phyloP scores from a whole-genome alignment of 2,329 filamentous ascomycete genomes.

The Oidium heveae region DNA sequence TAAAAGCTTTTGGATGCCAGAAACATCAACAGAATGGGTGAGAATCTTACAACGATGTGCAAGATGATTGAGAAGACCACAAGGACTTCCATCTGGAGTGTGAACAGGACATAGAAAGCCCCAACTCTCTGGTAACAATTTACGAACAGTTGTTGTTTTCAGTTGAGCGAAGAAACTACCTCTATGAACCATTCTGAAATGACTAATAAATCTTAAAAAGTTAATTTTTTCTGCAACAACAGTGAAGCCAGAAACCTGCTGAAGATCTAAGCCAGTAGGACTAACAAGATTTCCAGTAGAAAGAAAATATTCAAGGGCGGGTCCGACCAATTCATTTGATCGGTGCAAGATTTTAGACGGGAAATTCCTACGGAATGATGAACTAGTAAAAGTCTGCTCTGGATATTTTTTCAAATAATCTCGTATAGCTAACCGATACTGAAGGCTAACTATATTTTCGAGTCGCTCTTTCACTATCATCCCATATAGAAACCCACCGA shows the following conservation, averaged over 20 bases:
- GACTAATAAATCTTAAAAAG: conserved; percentile 92
- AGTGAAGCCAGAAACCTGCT: conserved; percentile 84
- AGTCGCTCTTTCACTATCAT: conserved; percentile 89
- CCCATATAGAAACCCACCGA: conserved; percentile 81
- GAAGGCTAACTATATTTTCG: conserved; percentile 54
- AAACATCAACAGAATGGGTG: conserved; percentile 49
- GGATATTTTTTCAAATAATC: conserved; percentile 31
- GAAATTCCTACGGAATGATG: conserved; percentile 60
- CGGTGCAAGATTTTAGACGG: conserved; percentile 50
- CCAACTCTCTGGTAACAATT: conserved; percentile 89
- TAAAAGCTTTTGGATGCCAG: conserved; percentile 46
- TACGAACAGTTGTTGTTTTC: conserved; percentile 91
- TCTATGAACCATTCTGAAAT: conserved; percentile 97
- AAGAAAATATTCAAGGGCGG: conserved; percentile 77
- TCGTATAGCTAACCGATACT: conserved; percentile 25
- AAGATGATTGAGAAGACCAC: conserved; percentile 82
- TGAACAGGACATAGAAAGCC: conserved; percentile 94
- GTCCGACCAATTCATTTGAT: conserved; percentile 61
- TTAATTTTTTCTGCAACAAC: conserved; percentile 98
- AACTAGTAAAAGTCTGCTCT: conserved; percentile 49
- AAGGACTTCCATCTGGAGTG: conserved; percentile 87
- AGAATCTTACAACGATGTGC: conserved; percentile 84
- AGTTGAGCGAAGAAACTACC: conserved; percentile 96
- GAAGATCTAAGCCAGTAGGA: conserved; percentile 75
- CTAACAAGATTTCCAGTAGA: conserved; percentile 87